phyloP scores from a whole-genome alignment of 1,139 yeast species.

The Diutina neorugosa region DNA sequence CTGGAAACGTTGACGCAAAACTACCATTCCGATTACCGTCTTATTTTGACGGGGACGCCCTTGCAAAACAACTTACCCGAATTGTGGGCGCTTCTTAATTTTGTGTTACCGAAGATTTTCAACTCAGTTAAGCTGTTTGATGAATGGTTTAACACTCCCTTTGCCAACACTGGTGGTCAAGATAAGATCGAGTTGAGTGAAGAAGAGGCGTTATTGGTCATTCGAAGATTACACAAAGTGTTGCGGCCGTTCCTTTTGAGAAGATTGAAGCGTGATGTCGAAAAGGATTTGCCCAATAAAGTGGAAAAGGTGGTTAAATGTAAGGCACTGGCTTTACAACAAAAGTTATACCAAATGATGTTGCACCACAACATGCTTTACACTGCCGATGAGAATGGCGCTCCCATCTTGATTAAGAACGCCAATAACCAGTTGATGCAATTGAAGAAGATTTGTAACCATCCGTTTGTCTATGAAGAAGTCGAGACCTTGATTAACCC shows the following conservation, averaged over 20 bases:
- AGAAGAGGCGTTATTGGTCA: conserved; percentile 90
- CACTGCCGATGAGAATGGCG: conserved; percentile 40
- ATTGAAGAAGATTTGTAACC: conserved; percentile 89
- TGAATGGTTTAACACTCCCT: conserved; percentile 82
- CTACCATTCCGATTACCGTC: conserved; percentile 64
- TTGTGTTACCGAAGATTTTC: conserved; percentile 69
- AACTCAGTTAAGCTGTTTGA: conserved; percentile 79
- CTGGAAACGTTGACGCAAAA: conserved; percentile 61
- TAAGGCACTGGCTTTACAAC: conserved; percentile 82
- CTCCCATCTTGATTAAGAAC: conserved; percentile 60
- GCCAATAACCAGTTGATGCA: conserved; percentile 92
- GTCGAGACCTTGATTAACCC: conserved; percentile 86
- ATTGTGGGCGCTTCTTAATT: conserved; percentile 71
- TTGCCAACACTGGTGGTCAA: conserved; percentile 72
- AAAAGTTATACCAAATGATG: conserved; percentile 69
- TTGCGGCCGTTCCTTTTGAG: conserved; percentile 88
- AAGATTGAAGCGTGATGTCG: conserved; percentile 94
- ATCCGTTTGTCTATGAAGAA: conserved; percentile 93
- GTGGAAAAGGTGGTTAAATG: conserved; percentile 93
- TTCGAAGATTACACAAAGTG: conserved; percentile 92
- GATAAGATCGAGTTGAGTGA: conserved; percentile 71
- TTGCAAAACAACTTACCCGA: conserved; percentile 78
- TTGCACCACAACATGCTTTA: conserved; percentile 55
- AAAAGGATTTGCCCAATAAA: conserved; percentile 90
- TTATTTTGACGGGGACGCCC: conserved; percentile 82